These are phyloP conservation scores for Talaromyces sp. DNA, from an alignment of 2,329 filamentous ascomycete genomes.

Conservation along the genomic window DNA sequence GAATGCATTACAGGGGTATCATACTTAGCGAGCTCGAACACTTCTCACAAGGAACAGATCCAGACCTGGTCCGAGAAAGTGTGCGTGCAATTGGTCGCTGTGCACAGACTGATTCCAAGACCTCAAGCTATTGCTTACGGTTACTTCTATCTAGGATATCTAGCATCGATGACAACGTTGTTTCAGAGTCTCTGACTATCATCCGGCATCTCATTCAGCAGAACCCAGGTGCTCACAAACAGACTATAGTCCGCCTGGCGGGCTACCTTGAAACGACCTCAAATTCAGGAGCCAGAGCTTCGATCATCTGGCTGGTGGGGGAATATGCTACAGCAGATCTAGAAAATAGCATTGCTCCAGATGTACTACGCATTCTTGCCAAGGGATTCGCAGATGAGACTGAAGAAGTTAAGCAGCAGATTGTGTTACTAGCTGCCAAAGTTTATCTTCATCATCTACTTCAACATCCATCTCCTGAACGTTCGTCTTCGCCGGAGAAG, in stretches of 20 bases:
- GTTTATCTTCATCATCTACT: slow-evolving; percentile 84
- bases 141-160: slow-evolving; percentile 84
- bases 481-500: background rate
- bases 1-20: slow-evolving; percentile 72
- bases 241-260: slow-evolving; percentile 82
- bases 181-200: slow-evolving; percentile 89
- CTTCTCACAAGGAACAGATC: slow-evolving; percentile 74
- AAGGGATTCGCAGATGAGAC: slow-evolving; percentile 81
- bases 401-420: slow-evolving; percentile 84
- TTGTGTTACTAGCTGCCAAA: slow-evolving; percentile 89
- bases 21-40: slow-evolving; percentile 92
- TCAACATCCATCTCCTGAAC: slow-evolving; percentile 45
- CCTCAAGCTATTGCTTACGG: slow-evolving; percentile 74
- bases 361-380: slow-evolving; percentile 82
- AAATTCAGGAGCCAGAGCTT: slow-evolving; percentile 83
- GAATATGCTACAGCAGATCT: slow-evolving; percentile 80
- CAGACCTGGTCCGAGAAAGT: slow-evolving; percentile 77
- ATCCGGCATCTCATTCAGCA: slow-evolving; percentile 95
- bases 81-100: slow-evolving; percentile 92
- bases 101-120: slow-evolving; percentile 70
- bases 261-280: slow-evolving; percentile 87
- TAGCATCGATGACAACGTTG: slow-evolving; percentile 79
- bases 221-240: slow-evolving; percentile 73
- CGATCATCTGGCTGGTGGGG: slow-evolving; percentile 95
- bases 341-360: slow-evolving; percentile 85